Evolutionary conservation across 345 rosid species (phyloP), one percentile per base, ranked within the genome.

Genomic region (Hibiscus syriacus): DNA sequence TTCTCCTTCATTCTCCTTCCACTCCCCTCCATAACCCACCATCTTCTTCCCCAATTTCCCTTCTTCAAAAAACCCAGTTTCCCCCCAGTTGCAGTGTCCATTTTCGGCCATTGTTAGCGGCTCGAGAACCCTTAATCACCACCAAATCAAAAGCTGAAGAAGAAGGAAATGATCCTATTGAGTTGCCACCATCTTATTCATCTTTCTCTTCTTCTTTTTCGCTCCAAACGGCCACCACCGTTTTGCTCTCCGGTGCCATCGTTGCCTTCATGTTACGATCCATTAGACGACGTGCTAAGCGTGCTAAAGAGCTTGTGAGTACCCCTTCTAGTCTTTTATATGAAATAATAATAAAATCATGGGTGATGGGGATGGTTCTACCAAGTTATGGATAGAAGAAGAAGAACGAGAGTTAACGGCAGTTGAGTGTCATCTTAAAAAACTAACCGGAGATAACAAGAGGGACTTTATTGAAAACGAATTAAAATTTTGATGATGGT

Each of bases 231-330:
- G 84, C 96, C 75, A 82, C 96, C 60, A 88, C 96, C 52, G 87
- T 90, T 52, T 82, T 93, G 64, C 94, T 93, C 67, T 87, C 94
- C 9, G 98, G 90, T 2, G 84, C 96, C 72, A 81, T 93, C 74
- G 73, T 82, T 5, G 73, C 90, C 71, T 93, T 90, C 80, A 92
- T 93, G 80, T 82, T 88, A 73, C 97, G 97, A 32, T 70, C 97
- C 13, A 25, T 93, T 43, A 86, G 97, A 53, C 96, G 96, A 62
- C 89, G 98, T 0, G 94, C 85, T 54, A 82, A 80, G 66, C 93
- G 96, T 2, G n/a, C n/a, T n/a, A n/a, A n/a, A n/a, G n/a, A n/a
- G n/a, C n/a, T n/a, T n/a, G n/a, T n/a, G n/a, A n/a, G 82, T n/a
- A n/a, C n/a, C n/a, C n/a, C n/a, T n/a, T n/a, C n/a, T n/a, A n/a